These are phyloP conservation scores for Kwoniella newhampshirensis DNA, from an alignment of 768 basidiomycete species.

Conservation along the genomic window DNA sequence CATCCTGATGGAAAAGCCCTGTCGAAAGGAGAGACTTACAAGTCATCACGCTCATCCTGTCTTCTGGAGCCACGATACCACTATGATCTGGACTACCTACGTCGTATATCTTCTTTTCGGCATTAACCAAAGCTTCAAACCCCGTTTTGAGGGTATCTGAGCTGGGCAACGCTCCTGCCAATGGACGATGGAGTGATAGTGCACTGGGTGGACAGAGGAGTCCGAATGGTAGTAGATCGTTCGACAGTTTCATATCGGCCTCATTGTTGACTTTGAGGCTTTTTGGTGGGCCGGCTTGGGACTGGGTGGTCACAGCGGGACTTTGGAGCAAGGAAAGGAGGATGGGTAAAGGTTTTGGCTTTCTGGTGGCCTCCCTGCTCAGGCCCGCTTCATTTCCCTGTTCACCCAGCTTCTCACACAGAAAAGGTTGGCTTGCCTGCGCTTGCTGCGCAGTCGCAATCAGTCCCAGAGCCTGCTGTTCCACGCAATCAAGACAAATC, in stretches of 20 bases:
- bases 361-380: too few relatives aligned
- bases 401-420: too few relatives aligned
- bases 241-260: too few relatives aligned
- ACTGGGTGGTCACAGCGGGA: too few relatives aligned
- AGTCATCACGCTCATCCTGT: conserved; percentile 30
- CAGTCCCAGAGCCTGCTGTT: conserved; percentile 14
- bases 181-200: conserved; percentile 25
- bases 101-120: conserved; percentile 33
- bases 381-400: too few relatives aligned
- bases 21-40: conserved; percentile 27
- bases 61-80: conserved; percentile 24
- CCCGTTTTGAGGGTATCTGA: conserved; percentile 27
- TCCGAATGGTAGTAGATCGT: conserved; percentile 20
- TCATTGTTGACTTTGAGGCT: too few relatives aligned
- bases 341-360: too few relatives aligned
- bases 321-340: too few relatives aligned
- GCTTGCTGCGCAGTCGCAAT: conserved; percentile 11
- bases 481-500: conserved; percentile 27
- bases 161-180: conserved; percentile 30
- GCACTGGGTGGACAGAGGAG: conserved; percentile 26
- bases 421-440: background rate
- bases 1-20: too few relatives aligned
- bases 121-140: conserved; percentile 31
- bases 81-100: conserved; percentile 25
- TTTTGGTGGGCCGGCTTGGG: too few relatives aligned